Conservation (phyloP, 2,329 filamentous ascomycete genomes). For the Fusarium sacchari region DNA sequence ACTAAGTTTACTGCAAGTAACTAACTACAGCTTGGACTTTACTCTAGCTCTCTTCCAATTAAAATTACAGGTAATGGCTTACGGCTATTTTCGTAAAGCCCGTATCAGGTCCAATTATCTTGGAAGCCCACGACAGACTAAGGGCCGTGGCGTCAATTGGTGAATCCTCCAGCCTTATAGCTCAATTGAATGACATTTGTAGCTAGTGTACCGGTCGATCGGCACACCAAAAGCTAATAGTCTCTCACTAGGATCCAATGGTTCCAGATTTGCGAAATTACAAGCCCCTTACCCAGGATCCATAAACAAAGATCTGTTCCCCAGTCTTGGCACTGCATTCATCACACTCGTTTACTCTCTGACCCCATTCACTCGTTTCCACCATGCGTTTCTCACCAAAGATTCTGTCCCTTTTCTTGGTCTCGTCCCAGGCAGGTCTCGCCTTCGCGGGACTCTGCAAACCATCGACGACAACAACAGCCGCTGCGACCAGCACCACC, state of each 20-base stretch:
- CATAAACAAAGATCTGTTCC: neutral
- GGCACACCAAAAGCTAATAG: neutral
- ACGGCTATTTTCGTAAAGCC: neutral
- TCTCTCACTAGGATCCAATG: neutral
- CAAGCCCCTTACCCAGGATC: neutral
- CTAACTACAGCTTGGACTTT: accelerated
- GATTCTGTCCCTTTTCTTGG: accelerated
- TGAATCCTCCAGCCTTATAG: neutral
- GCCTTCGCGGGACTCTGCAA: neutral
- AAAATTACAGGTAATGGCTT: too few relatives aligned
- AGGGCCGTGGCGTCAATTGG: neutral
- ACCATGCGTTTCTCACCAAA: accelerated
- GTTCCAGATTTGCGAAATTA: neutral
- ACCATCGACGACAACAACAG: neutral
- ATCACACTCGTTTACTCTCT: neutral
- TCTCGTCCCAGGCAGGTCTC: neutral
- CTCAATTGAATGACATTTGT: accelerated
- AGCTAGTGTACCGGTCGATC: neutral
- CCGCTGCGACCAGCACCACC: neutral
- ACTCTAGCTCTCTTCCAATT: too few relatives aligned
- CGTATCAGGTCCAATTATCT: accelerated
- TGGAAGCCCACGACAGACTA: neutral
- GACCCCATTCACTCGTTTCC: too few relatives aligned
- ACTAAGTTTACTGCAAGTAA: accelerated
- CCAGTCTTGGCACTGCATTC: neutral